Evolutionary conservation across 1,139 yeast species (phyloP).

Genomic region (Suhomyces anneliseae): DNA sequence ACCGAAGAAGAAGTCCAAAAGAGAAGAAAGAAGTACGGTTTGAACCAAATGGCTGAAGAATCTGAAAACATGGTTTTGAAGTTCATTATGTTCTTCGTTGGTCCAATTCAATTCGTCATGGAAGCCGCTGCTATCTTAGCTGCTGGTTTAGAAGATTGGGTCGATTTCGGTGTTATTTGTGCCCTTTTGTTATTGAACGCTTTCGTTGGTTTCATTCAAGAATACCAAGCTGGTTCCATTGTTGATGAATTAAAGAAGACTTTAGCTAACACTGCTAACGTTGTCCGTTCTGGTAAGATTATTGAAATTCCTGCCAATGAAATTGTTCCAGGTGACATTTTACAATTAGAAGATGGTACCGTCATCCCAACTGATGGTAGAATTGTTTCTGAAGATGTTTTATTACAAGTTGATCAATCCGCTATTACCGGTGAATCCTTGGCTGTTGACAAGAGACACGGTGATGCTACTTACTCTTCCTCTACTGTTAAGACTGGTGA

Average conservation of each 20-base stretch:
- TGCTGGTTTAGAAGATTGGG: slow-evolving; percentile 99
- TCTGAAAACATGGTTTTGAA: slow-evolving; percentile 79
- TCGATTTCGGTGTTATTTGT: slow-evolving; percentile 96
- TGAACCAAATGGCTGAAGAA: slow-evolving; percentile 94
- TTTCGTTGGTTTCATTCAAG: slow-evolving; percentile 94
- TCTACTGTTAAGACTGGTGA: slow-evolving; percentile 97
- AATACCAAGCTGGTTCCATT: slow-evolving; percentile 96
- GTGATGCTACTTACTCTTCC: slow-evolving; percentile 89
- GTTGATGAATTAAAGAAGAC: slow-evolving; percentile 94
- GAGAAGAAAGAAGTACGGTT: slow-evolving; percentile 93
- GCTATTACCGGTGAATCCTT: slow-evolving; percentile 98
- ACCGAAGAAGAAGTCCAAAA: slow-evolving; percentile 75
- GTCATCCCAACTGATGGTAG: slow-evolving; percentile 97
- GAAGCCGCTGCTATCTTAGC: slow-evolving; percentile 98
- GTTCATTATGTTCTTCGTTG: slow-evolving; percentile 90
- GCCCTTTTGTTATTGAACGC: slow-evolving; percentile 89
- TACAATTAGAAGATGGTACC: slow-evolving; percentile 91
- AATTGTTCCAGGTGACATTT: slow-evolving; percentile 90
- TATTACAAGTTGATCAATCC: slow-evolving; percentile 94
- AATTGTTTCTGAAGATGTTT: slow-evolving; percentile 82
- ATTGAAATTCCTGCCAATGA: slow-evolving; percentile 76
- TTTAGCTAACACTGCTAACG: slow-evolving; percentile 83
- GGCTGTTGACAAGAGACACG: slow-evolving; percentile 90
- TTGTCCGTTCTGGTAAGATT: slow-evolving; percentile 80
- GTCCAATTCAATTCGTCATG: slow-evolving; percentile 99